Evolutionary conservation across 108 stramenopile genomes (phyloP), one percentile per base, ranked within the genome.

Genomic region (Nitzschia inconspicua): DNA sequence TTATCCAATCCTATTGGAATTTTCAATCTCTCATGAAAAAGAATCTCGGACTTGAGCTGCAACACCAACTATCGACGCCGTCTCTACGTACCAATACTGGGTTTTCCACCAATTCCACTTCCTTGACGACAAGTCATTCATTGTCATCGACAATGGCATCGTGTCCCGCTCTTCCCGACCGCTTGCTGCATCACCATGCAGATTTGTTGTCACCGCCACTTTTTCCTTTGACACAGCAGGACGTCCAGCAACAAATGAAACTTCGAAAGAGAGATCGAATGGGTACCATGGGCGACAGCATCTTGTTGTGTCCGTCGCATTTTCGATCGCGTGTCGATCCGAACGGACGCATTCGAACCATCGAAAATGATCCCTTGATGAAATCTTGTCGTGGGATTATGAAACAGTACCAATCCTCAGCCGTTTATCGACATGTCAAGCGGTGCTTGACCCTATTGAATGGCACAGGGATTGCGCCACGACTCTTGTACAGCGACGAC

Each of bases 401-500:
- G 20, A 61, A 61, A 44, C 18, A 47, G 13, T 61, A 47, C 19
- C 60, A 26, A 0, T 61, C 60, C 11, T 9, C 16, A 34, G 20
- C 44, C 9, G 42, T 34, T 6, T 61, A 61, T 34, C 41, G 34
- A 42, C 60, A 61, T 26, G 47, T 48, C 28, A 61, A 61, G 22
- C 47, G 25, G 7, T 61, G 60, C 20, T 32, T 61, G 11, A 30
- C 11, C 6, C 20, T 61, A 10, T 35, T 61, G 14, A 0, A 61
- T n/a, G 46, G 48, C 22, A 23, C 60, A 3, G 46, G 47, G 16
- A 61, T 61, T 25, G 42, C 47, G 11, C 22, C 60, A 26, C 31
- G 47, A n/a, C n/a, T 61, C 11, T 48, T 61, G 32, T 61, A 47
- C 30, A 26, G 39, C 0, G 47, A 61, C 20, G 60, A 61, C 27